Evolutionary conservation across 768 basidiomycete species (phyloP), one percentile per base, ranked within the genome.

Genomic region (Hysterangium stoloniferum): DNA sequence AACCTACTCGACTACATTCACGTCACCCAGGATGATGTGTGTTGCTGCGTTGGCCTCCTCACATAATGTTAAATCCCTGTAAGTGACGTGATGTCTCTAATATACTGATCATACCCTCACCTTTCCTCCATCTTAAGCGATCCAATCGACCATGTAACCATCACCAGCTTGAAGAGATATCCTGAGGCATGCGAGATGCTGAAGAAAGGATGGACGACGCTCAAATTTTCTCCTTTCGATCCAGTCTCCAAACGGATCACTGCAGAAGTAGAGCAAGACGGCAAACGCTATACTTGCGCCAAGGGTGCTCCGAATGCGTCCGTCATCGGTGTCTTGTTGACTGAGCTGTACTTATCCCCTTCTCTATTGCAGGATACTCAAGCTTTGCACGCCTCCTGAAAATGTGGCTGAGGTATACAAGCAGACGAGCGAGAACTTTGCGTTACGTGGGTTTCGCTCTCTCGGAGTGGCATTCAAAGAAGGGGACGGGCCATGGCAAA

Each of bases 161-260:
- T 75, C 31, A 59, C 72, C 20, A 66, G 65, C 2, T 61, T 72
- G 37, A 72, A 71, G 56, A 66, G 72, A 56, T 75, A 66, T 58
- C 72, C 73, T 22, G 63, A 66, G 45, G 73, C 74, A 0, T 69
- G 68, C 50, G 69, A 74, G 55, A 69, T 66, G 55, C 65, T 72
- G 34, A 59, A 62, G 48, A 52, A 56, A 13, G 72, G 72, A 19
- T 75, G 73, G 73, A 64, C 60, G 44, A 75, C 73, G 20, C 48
- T 64, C 58, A 71, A 71, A 52, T 76, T 76, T 58, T 62, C 63
- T 5, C 74, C 74, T 6, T 75, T 75, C 56, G 71, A 75, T 54
- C 74, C 74, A 8, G 74, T 75, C 35, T 73, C 71, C 43, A 75
- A 76, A 60, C 70, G 74, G 29, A 75, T 75, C 58, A 72, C 71